Conservation (phyloP, 2,329 filamentous ascomycete species). For the Monosporascus ibericus region DNA sequence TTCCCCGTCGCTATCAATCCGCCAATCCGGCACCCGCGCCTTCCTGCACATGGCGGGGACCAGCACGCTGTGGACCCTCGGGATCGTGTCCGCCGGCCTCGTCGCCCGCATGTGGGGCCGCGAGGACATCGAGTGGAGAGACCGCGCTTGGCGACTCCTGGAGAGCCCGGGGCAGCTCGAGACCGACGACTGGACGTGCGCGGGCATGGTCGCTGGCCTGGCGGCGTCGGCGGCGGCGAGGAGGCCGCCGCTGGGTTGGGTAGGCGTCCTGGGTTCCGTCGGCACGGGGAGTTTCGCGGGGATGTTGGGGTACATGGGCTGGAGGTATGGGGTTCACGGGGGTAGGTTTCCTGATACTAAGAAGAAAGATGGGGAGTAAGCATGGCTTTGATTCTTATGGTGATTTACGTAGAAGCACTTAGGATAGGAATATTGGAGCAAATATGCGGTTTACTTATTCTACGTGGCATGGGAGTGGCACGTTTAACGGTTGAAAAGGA, state of each 20-base stretch:
- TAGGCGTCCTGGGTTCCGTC: constrained; percentile 35
- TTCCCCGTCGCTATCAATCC: constrained; percentile 23
- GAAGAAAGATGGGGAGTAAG: constrained; percentile 9
- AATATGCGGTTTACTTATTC: background rate
- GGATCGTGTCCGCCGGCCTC: constrained; percentile 37
- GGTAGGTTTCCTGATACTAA: constrained; percentile 29
- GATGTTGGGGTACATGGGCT: constrained; percentile 41
- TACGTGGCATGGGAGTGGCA: too few relatives aligned
- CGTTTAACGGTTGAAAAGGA: too few relatives aligned
- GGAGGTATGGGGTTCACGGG: constrained; percentile 42
- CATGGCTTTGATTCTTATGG: background rate
- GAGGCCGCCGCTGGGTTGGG: constrained; percentile 30
- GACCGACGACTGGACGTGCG: constrained; percentile 49
- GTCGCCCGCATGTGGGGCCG: constrained; percentile 46
- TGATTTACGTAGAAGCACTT: background rate
- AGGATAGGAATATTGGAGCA: background rate
- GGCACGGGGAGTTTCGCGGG: constrained; percentile 45
- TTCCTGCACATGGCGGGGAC: constrained; percentile 41
- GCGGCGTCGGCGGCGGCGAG: constrained; percentile 24
- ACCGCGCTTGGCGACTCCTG: constrained; percentile 55
- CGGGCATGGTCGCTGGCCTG: constrained; percentile 30
- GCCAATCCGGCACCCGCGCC: background rate
- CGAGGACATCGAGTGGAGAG: constrained; percentile 57
- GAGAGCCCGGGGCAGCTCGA: constrained; percentile 52
- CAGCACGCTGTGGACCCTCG: constrained; percentile 38